Evolutionary conservation across 176 grass and related monocot genomes (phyloP), one percentile per base, ranked within the genome.

Genomic region (Elaeis guineensis): DNA sequence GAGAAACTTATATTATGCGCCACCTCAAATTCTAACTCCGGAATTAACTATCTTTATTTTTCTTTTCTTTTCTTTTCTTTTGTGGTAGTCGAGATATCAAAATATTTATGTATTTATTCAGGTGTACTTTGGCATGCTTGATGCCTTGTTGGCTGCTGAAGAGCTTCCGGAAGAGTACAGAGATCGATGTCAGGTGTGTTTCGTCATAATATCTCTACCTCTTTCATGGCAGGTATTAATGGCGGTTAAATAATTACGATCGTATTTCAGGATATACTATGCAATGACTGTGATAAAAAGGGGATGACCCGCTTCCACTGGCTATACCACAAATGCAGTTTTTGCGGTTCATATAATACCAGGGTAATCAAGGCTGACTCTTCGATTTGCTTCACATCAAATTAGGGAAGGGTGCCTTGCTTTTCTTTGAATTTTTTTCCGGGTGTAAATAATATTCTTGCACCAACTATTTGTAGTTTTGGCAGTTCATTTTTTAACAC

Each of bases 91-190:
- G 14, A 35, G 14, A 28, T 30, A 19, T 29, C 17, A 35, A 52
- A 19, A 18, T 6, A 0, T 72, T 69, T 54, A 21, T 73, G 17
- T 32, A 59, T 74, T 32, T 32, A 21, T 60, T 51, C 49, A 95
- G 90, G 90, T 95, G 30, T 95, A 95, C 58, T 95, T 95, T 64
- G 90, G 90, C 23, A 95, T 95, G 90, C 86, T 95, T 55, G 90
- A 95, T 25, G 86, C 74, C 59, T 81, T 95, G 67, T 76, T 95
- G 59, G 74, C 86, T 48, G 73, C 90, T 22, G 90, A 95, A 50
- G 70, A 58, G 59, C 90, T 95, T 61, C 90, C 90, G 1, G 90
- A 86, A 70, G 90, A 95, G 61, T 95, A 95, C 60, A 57, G 58
- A 32, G 77, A 90, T 29, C 66, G 79, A 16, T 95, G 82, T 49